Conservation (phyloP, 768 basidiomycete species). For the Flagelloscypha sp. region DNA sequence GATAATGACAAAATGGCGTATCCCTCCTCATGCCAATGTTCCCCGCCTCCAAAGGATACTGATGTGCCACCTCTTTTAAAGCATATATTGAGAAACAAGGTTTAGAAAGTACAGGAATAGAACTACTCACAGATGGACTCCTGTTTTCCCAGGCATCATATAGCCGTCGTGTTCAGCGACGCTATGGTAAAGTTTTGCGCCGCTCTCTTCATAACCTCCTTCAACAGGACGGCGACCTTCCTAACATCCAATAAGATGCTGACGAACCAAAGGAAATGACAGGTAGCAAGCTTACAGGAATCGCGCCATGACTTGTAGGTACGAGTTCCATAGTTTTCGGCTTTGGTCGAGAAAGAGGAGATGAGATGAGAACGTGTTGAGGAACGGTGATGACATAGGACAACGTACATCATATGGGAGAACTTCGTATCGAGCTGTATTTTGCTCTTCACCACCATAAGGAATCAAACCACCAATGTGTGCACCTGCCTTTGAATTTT, state of each 20-base stretch:
- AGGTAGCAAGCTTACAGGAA: too few relatives aligned
- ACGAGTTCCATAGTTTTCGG: slow-evolving; percentile 70
- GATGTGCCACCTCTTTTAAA: slow-evolving; percentile 38
- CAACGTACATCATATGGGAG: slow-evolving; percentile 67
- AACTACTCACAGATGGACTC: slow-evolving; percentile 59
- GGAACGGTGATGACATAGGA: too few relatives aligned
- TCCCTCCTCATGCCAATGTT: slow-evolving; percentile 29
- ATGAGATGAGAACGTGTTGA: too few relatives aligned
- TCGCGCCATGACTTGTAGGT: slow-evolving; percentile 45
- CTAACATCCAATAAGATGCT: too few relatives aligned
- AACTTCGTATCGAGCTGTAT: slow-evolving; percentile 67
- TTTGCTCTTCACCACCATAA: slow-evolving; percentile 53
- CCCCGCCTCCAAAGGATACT: slow-evolving; percentile 38
- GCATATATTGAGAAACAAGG: too few relatives aligned
- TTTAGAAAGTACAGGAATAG: too few relatives aligned
- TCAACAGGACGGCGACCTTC: slow-evolving; percentile 52
- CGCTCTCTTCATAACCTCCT: slow-evolving; percentile 69
- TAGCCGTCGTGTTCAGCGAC: slow-evolving; percentile 41
- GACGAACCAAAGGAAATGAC: too few relatives aligned
- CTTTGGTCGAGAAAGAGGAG: too few relatives aligned
- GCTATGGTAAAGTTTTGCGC: slow-evolving; percentile 62
- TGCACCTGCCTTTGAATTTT: slow-evolving; percentile 63
- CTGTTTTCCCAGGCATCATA: slow-evolving; percentile 65
- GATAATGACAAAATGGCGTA: slow-evolving; percentile 42
- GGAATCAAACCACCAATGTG: slow-evolving; percentile 44